phyloP scores from a whole-genome alignment of 257 asterid genomes.

The Penstemon newberryi region DNA sequence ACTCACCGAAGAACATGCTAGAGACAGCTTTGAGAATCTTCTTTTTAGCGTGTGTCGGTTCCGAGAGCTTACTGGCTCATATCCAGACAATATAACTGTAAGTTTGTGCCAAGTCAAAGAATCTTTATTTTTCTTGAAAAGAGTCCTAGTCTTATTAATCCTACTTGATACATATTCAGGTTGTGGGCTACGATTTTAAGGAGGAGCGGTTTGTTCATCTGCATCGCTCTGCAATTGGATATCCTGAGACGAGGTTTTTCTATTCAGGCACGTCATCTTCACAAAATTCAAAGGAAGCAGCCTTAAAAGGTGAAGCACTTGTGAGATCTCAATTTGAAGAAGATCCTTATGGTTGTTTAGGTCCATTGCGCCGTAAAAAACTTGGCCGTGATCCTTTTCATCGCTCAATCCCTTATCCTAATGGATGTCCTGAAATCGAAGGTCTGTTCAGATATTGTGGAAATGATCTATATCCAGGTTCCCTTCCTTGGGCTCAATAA shows the following conservation, averaged over 20 bases:
- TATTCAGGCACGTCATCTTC: constrained; percentile 87
- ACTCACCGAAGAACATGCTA: constrained; percentile 80
- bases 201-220: constrained; percentile 82
- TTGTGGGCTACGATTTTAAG: constrained; percentile 91
- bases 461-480: constrained; percentile 60
- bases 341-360: constrained; percentile 86
- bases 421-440: constrained; percentile 87
- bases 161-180: constrained; percentile 40
- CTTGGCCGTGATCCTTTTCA: constrained; percentile 88
- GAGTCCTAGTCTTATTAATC: neutral
- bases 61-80: constrained; percentile 89
- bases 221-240: constrained; percentile 72
- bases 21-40: constrained; percentile 92
- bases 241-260: constrained; percentile 65
- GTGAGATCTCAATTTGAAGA: constrained; percentile 75
- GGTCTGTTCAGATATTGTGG: constrained; percentile 85
- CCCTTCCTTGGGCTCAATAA: constrained; percentile 69
- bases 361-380: constrained; percentile 70
- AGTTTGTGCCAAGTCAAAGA: constrained; percentile 28
- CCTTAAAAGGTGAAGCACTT: constrained; percentile 80
- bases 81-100: constrained; percentile 89
- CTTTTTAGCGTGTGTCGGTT: constrained; percentile 88
- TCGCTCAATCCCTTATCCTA: constrained; percentile 88
- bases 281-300: constrained; percentile 71
- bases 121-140: neutral